Conservation (phyloP, 1,284 basidiomycete genomes). For the Ceratobasidium sp. region DNA sequence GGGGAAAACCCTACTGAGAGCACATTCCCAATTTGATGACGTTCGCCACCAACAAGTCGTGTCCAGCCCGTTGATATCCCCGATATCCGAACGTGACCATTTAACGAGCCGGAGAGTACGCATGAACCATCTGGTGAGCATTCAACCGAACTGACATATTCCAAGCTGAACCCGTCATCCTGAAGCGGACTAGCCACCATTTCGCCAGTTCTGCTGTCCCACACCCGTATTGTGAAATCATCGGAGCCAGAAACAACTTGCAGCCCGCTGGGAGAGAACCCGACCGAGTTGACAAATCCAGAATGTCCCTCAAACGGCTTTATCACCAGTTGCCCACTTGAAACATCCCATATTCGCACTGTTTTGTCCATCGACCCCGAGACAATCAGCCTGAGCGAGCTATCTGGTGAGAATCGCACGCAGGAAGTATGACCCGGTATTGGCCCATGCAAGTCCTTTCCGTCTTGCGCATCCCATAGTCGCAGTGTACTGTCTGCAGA, state of each 20-base stretch:
- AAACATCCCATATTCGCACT: neutral
- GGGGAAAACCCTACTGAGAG: too few relatives aligned
- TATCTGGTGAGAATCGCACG: neutral
- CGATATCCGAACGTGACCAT: too few relatives aligned
- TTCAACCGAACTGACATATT: too few relatives aligned
- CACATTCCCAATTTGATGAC: too few relatives aligned
- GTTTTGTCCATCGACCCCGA: neutral
- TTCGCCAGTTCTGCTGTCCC: too few relatives aligned
- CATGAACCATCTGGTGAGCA: too few relatives aligned
- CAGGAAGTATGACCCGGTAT: neutral
- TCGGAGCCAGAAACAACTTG: neutral
- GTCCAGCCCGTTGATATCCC: too few relatives aligned
- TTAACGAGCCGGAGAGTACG: too few relatives aligned
- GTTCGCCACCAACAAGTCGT: too few relatives aligned
- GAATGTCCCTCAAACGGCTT: neutral
- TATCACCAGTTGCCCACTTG: neutral
- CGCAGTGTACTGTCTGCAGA: neutral
- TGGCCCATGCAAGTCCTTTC: neutral
- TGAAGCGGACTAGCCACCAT: too few relatives aligned
- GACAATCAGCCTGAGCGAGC: neutral
- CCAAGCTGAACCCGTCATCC: too few relatives aligned
- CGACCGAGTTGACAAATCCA: neutral
- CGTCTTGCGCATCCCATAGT: neutral
- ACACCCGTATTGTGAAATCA: neutral
- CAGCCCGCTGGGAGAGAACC: neutral